A percentile compares a stretch with the other conserved stretches of the same genome.
Conservation (phyloP, 2,329 filamentous ascomycete species). For the Teratosphaeria gauchensis region DNA sequence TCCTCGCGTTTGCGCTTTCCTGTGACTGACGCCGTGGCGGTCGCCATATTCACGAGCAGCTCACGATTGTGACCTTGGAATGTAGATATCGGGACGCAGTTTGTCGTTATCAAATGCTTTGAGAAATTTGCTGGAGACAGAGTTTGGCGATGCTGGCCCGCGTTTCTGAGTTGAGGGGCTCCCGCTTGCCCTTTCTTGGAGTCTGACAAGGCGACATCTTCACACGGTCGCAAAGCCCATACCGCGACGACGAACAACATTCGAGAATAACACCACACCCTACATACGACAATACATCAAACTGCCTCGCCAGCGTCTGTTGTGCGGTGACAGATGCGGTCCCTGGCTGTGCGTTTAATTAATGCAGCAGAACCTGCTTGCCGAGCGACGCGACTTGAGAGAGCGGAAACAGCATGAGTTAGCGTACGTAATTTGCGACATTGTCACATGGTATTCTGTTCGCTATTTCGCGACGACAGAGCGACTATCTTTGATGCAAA, state of each 20-base stretch:
- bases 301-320: constrained; percentile 12
- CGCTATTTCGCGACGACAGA: neutral
- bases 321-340: constrained; percentile 39
- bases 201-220: neutral
- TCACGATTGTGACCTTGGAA: neutral
- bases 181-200: neutral
- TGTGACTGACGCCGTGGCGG: constrained; percentile 1
- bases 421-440: constrained; percentile 29
- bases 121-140: constrained; percentile 2
- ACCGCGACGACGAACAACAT: neutral
- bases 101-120: constrained; percentile 31
- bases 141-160: neutral
- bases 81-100: neutral
- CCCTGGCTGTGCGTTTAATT: constrained; percentile 29
- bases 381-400: constrained; percentile 29
- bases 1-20: constrained; percentile 7
- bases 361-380: constrained; percentile 39
- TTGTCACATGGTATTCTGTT: neutral
- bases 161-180: neutral
- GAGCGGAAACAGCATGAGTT: constrained; percentile 34
- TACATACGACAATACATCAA: neutral
- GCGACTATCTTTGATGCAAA: constrained; percentile 22
- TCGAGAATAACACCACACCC: neutral
- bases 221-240: neutral
- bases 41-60: constrained; percentile 11